phyloP scores from a whole-genome alignment of 441 rosid species.

The Mallotus repandus region DNA sequence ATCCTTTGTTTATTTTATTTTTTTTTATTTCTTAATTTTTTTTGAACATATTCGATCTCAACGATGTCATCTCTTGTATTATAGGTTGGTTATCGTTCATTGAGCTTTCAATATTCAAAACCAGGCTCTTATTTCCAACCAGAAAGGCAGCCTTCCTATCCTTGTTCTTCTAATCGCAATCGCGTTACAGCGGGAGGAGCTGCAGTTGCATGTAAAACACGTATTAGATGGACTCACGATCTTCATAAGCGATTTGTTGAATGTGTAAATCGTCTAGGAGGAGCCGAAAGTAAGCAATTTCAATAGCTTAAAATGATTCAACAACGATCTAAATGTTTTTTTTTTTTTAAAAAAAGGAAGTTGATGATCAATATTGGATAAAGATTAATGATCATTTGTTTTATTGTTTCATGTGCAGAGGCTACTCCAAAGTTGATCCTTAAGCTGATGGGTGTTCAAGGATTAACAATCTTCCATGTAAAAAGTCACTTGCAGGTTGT shows the following conservation, averaged over 20 bases:
- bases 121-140: background rate
- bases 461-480: conserved; percentile 38
- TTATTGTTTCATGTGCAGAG: conserved; percentile 20
- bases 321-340: no score
- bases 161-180: no score
- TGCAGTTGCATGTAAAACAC: conserved; percentile 13
- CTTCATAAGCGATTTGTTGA: conserved; percentile 37
- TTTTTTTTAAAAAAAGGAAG: no score
- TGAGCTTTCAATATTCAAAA: background rate
- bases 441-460: conserved; percentile 34
- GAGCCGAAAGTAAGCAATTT: conserved; percentile 34
- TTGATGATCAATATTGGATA: background rate
- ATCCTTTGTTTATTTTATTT: no score
- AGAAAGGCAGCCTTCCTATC: background rate
- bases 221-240: conserved; percentile 41
- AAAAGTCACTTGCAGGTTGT: conserved; percentile 47
- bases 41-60: no score
- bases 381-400: background rate
- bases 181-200: background rate
- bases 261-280: conserved; percentile 37
- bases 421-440: conserved; percentile 44
- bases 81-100: background rate
- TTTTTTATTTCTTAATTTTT: no score
- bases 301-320: no score
- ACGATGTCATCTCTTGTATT: background rate